A percentile compares a stretch with the other conserved stretches of the same genome.
Conservation (phyloP, 257 asterid genomes). For the Penstemon barbatus region DNA sequence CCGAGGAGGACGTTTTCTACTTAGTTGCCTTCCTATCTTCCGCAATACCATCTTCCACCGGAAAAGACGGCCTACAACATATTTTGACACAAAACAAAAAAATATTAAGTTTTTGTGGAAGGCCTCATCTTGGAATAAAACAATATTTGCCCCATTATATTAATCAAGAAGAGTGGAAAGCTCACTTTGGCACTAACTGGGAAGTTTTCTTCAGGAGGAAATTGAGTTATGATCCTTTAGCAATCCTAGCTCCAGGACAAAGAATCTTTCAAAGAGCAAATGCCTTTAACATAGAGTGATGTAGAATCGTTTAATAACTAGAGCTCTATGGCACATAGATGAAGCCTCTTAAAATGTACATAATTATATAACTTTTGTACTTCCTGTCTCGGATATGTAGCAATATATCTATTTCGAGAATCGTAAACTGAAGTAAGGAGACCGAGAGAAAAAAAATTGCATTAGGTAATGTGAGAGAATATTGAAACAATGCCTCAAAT, state of each 20-base stretch:
- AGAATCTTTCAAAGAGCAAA: conserved; percentile 59
- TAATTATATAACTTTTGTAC: conserved; percentile 21
- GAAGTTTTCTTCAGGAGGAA: conserved; percentile 65
- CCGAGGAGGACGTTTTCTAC: conserved; percentile 77
- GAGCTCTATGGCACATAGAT: conserved; percentile 24
- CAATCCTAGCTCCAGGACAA: conserved; percentile 93
- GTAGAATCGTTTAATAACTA: conserved; percentile 20
- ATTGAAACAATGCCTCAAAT: no score
- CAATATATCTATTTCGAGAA: conserved; percentile 15
- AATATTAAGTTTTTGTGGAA: conserved; percentile 50
- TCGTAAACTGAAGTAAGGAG: conserved; percentile 5
- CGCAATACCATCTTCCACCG: conserved; percentile 70
- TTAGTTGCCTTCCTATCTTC: conserved; percentile 71
- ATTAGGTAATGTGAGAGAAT: no score
- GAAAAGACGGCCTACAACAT: conserved; percentile 63
- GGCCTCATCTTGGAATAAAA: conserved; percentile 60
- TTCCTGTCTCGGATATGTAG: conserved; percentile 19
- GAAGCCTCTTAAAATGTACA: conserved; percentile 29
- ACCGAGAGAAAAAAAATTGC: not conserved
- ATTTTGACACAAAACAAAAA: conserved; percentile 57
- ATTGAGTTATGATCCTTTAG: conserved; percentile 73
- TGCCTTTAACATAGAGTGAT: conserved; percentile 37
- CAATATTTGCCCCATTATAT: conserved; percentile 82
- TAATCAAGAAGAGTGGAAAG: conserved; percentile 77
- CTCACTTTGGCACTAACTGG: conserved; percentile 82